Base-by-base conservation (phyloP, 176 grass and related monocot genomes). In the Echinochloa phyllopogon region DNA sequence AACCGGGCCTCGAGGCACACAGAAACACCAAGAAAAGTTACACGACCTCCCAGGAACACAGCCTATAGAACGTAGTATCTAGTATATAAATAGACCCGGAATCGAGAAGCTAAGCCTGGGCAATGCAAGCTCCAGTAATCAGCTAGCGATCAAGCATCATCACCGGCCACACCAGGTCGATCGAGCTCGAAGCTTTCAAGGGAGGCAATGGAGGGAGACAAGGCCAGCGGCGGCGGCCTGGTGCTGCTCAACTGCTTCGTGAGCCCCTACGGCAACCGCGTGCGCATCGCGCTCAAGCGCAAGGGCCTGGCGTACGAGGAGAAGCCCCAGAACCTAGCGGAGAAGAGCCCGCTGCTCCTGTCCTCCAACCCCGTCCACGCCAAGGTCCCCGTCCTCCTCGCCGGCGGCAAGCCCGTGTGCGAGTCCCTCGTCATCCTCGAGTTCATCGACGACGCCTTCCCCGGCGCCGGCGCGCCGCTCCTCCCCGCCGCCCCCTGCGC, bases 221-320 rank as follows among this genome's bases (percentile, higher is more conserved):
- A 75, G 76, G 29, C 16, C 42, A 13, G 10, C 53, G 36, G 8
- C 71, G 16, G 33, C 51, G 74, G 59, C 17, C 76, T 96, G 8
- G 33, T 69, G 0, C 78, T 97, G 2, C 83, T 97, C 1, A 87
- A 94, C 41, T 74, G 77, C 80, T 91, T 79, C 90, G 90, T 91
- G n/a, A 94, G 92, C 80, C 86, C 83, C 3, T 97, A 87, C 74
- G 92, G 92, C 0, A 89, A 91, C 76, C 84, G 94, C 20, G 81
- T 62, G 3, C 66, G 64, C 11, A 89, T 97, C 53, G 92, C 88
- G 11, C 52, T 97, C 23, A 65, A 78, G 39, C 88, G 77, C 83
- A 97, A 97, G 85, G 92, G 92, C n/a, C 88, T 97, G 48, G 59
- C 80, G 76, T 92, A 76, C 77, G 94, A 94, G 80, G 91, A 87